Evolutionary conservation across 768 basidiomycete genomes (phyloP), one percentile per base, ranked within the genome.

Genomic region (Phaeolepiota aurea): DNA sequence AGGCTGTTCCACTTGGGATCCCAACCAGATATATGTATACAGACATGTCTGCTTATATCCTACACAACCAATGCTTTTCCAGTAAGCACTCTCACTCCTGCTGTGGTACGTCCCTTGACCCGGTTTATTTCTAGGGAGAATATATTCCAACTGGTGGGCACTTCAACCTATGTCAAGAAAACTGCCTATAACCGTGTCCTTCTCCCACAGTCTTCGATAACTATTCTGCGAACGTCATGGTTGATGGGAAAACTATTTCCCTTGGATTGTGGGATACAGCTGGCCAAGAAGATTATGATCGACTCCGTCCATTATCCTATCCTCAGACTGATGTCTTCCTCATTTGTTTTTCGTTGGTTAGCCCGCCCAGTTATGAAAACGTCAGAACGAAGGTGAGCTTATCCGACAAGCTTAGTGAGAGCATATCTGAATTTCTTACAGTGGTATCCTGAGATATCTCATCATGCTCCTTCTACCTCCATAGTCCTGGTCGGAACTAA

Each of bases 221-320:
- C 69, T 98, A 96, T 59, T 92, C 89, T 41, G 92, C 91, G 45
- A 94, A 93, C 65, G 93, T 99, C 41, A 91, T 97, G 83, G 96
- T 99, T 35, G 96, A 99, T 54, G 90, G 91, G 52, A 93, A 94
- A 73, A 96, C 96, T 39, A 93, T 98, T 56, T 96, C 91, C 45
- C 80, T 98, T 42, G 94, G 94, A 37, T 72, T 99, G 42, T 99
- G 96, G 96, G 96, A 99, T 76, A 99, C 96, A n/a, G 96, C 96
- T 23, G 96, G 96, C 50, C 96, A 99, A 66, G 96, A 99, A 64
- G 94, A 99, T 70, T 99, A 94, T 59, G 91, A 94, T 67, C 85
- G 96, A 32, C 85, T 99, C 52, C 83, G 96, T 52, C 96, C 96
- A 38, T 76, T 99, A 53, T 94, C 90, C 48, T 99, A 99, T 68